These are phyloP conservation scores for Populus hybrid DNA, from an alignment of 441 rosid species.

Conservation along the genomic window DNA sequence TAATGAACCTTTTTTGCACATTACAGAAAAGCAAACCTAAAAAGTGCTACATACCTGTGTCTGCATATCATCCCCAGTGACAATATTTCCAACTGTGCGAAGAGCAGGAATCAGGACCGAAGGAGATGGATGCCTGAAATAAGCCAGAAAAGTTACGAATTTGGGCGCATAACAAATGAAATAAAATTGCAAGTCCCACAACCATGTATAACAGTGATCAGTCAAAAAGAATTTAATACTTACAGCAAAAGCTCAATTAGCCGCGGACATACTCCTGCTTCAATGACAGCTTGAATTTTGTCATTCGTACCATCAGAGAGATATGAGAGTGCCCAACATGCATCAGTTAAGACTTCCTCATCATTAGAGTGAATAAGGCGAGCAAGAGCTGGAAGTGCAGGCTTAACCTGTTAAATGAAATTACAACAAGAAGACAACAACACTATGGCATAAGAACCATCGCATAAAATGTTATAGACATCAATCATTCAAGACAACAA, in stretches of 20 bases:
- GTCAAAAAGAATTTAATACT: conserved; percentile 22
- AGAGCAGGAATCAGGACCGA: conserved; percentile 92
- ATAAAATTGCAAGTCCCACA: neutral
- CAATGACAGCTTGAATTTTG: conserved; percentile 79
- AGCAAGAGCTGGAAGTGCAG: conserved; percentile 77
- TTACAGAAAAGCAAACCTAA: neutral
- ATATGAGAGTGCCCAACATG: conserved; percentile 90
- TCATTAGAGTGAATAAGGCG: conserved; percentile 69
- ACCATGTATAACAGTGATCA: neutral
- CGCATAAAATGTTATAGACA: neutral
- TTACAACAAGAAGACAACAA: neutral
- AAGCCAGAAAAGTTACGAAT: conserved; percentile 7
- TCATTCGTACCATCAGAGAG: conserved; percentile 93
- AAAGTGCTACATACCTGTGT: conserved; percentile 55
- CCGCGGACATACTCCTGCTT: conserved; percentile 66
- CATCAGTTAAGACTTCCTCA: conserved; percentile 88
- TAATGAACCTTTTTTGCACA: neutral
- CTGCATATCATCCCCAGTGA: conserved; percentile 82
- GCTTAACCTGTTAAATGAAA: conserved; percentile 51
- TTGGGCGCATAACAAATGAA: neutral
- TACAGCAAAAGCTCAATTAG: conserved; percentile 29
- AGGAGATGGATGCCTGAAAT: conserved; percentile 68
- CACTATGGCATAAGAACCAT: neutral
- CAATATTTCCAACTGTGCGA: conserved; percentile 80
- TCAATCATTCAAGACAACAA: neutral